Base-by-base conservation (phyloP, 2,329 filamentous ascomycete species). In the Diaporthe caulivora region DNA sequence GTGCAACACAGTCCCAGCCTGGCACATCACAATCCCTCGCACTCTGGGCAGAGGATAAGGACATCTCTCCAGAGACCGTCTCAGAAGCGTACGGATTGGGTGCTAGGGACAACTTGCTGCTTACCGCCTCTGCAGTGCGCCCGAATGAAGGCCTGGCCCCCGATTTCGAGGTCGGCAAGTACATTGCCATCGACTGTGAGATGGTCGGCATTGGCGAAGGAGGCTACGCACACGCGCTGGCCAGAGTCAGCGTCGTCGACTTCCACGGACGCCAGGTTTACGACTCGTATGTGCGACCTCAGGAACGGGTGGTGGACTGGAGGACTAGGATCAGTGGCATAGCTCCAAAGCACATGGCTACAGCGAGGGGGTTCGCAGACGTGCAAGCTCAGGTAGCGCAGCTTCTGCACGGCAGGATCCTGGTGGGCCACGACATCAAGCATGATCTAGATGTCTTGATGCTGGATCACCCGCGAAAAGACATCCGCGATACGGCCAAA, bases 261-360 rank as follows among this genome's bases (percentile, higher is more conserved):
- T 99, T 95, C 82, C 95, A 98, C 81, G 95, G 95, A 24, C 90
- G 93, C 37, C 95, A 98, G 82, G 86, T 99, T 58, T 98, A 98
- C 87, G 97, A 99, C 85, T 96, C 94, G 17, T 98, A 93, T 80
- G 97, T 98, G 13, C 89, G 90, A 70, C 93, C 94, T 0, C 91
- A 91, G 74, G 92, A 95, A 79, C 87, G 86, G 71, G 94, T 99
- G 2, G 95, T 93, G 18, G 94, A 99, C 83, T 99, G 95, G 93
- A 91, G 97, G 75, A 98, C 95, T 3, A 86, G 89, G 75, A 92
- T 98, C 53, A 97, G 93, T 75, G 97, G 97, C 9, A 93, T 99
- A 75, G 89, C 90, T 67, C 88, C 93, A 0, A 90, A 90, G 74
- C 91, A 95, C 77, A 92, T 98, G 89, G 86, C 87, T 42, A 85